phyloP scores from a whole-genome alignment of 805 yeast genomes.

The Alloascoidea africana region DNA sequence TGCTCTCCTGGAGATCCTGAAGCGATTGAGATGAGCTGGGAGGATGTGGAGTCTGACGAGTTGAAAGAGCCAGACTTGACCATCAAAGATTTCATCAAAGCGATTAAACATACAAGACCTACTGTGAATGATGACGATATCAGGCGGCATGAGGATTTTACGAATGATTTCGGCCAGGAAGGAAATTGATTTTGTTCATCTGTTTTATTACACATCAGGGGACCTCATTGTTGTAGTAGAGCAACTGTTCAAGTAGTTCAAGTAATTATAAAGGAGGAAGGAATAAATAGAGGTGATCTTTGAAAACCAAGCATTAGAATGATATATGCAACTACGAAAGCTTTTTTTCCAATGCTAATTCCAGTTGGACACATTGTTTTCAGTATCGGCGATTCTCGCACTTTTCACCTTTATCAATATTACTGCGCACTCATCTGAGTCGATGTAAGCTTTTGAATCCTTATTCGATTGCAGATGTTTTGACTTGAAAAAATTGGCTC shows the following conservation, averaged over 20 bases:
- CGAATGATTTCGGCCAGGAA: constrained; percentile 93
- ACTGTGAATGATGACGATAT: constrained; percentile 85
- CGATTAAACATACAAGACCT: constrained; percentile 86
- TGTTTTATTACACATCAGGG: too few relatives aligned
- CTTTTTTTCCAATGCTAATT: too few relatives aligned
- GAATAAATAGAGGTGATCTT: too few relatives aligned
- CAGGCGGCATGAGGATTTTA: constrained; percentile 70
- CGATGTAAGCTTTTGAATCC: constrained; percentile 54
- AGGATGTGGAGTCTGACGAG: constrained; percentile 80
- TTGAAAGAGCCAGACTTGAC: constrained; percentile 81
- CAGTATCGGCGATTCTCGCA: constrained; percentile 69
- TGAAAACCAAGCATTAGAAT: too few relatives aligned
- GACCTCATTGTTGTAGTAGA: too few relatives aligned
- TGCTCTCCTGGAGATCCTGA: constrained; percentile 93
- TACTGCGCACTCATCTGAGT: constrained; percentile 47
- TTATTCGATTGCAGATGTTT: constrained; percentile 49
- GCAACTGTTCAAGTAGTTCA: too few relatives aligned
- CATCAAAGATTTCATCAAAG: constrained; percentile 84
- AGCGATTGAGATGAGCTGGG: constrained; percentile 87
- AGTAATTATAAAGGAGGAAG: too few relatives aligned
- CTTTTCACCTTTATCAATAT: constrained; percentile 47
- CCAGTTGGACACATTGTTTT: constrained; percentile 34
- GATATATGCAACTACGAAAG: too few relatives aligned
- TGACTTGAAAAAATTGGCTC: constrained; percentile 44
- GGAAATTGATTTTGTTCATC: constrained; percentile 52